These are phyloP conservation scores for Pleurotus eryngii DNA, from an alignment of 768 basidiomycete species.

Conservation along the genomic window DNA sequence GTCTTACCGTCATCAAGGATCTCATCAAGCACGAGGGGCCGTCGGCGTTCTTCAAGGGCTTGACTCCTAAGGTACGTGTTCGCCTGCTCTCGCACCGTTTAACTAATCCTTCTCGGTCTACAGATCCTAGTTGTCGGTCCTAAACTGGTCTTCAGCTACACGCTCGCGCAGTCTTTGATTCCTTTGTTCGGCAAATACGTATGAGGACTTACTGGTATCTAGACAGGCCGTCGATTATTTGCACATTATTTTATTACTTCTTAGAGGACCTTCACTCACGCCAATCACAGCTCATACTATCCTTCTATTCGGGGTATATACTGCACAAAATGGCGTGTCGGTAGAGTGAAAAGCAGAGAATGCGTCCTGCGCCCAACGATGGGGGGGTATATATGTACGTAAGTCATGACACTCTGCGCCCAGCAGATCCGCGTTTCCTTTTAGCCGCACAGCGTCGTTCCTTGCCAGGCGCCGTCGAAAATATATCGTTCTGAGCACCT, in stretches of 20 bases:
- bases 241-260: background rate
- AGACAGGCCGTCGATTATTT: background rate
- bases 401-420: too few relatives aligned
- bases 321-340: too few relatives aligned
- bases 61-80: conserved; percentile 84
- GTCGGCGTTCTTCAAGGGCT: conserved; percentile 89
- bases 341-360: too few relatives aligned
- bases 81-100: background rate
- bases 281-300: background rate
- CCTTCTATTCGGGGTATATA: too few relatives aligned
- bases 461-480: conserved; percentile 9
- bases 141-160: conserved; percentile 98
- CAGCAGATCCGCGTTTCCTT: background rate
- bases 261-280: background rate
- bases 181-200: conserved; percentile 88
- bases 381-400: too few relatives aligned
- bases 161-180: conserved; percentile 93
- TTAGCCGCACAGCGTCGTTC: background rate
- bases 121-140: conserved; percentile 95
- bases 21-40: conserved; percentile 84
- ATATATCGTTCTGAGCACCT: conserved; percentile 47
- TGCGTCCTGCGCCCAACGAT: too few relatives aligned
- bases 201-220: conserved; percentile 24
- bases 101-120: background rate
- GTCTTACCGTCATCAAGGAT: conserved; percentile 79